Conservation (phyloP, 1,139 yeast species). For the Arxiozyma bovina region DNA sequence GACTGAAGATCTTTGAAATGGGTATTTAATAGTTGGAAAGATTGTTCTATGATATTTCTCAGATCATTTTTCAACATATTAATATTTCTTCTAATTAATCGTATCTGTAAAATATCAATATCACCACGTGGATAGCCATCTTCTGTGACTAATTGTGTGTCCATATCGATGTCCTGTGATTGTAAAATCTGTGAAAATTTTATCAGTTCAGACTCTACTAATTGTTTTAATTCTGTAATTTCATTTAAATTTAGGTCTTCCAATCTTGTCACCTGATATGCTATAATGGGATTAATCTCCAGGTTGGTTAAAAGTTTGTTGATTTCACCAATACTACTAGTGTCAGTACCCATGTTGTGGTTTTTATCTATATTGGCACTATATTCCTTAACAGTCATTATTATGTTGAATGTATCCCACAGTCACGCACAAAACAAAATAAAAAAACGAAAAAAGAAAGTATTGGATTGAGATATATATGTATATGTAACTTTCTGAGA, state of each 20-base stretch:
- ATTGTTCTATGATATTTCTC: slow-evolving; percentile 38
- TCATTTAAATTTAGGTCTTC: slow-evolving; percentile 3
- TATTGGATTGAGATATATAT: no score
- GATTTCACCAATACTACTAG: not conserved
- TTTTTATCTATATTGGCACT: not conserved
- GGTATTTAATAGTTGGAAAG: slow-evolving; percentile 41
- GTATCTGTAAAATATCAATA: slow-evolving; percentile 61
- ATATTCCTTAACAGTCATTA: not conserved
- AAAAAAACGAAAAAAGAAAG: no score
- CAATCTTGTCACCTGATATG: not conserved
- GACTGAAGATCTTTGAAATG: slow-evolving; percentile 31
- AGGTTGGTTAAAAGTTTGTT: slow-evolving; percentile 4
- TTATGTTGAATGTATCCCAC: not conserved
- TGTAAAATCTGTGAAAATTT: slow-evolving; percentile 12
- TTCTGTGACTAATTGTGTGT: slow-evolving; percentile 49
- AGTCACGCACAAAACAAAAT: not conserved
- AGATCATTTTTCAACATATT: slow-evolving; percentile 66
- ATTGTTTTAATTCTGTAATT: slow-evolving; percentile 10
- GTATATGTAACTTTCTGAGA: no score
- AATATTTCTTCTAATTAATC: slow-evolving; percentile 55
- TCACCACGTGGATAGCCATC: slow-evolving; percentile 88
- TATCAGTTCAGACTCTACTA: slow-evolving; percentile 18
- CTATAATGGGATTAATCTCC: slow-evolving; percentile 4
- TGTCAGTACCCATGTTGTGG: not conserved
- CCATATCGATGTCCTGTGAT: slow-evolving; percentile 46